Conservation (phyloP, 352 stramenopile genomes). For the Elongisporangium anandrum region DNA sequence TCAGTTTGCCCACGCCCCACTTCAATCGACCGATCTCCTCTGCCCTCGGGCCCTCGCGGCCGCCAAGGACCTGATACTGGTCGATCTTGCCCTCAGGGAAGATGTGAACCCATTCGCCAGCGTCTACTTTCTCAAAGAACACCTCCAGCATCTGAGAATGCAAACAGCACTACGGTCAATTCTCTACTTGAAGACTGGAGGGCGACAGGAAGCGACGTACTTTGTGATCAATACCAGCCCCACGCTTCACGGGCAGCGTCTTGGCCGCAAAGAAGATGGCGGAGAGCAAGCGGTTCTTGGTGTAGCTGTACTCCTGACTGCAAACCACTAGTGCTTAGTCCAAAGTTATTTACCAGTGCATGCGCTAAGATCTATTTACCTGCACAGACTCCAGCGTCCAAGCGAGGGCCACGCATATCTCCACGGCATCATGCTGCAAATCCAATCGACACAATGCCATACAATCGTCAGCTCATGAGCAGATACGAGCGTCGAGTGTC, state of each 20-base stretch:
- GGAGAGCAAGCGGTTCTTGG: conserved; percentile 43
- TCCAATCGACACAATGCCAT: background rate
- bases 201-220: conserved; percentile 14
- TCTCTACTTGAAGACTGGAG: background rate
- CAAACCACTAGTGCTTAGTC: conserved; percentile 1
- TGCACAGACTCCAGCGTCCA: conserved; percentile 71
- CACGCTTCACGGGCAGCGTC: conserved; percentile 67
- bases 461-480: background rate
- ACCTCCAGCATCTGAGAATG: conserved; percentile 53
- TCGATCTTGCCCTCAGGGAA: conserved; percentile 87
- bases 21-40: conserved; percentile 81
- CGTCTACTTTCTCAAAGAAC: conserved; percentile 78
- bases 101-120: conserved; percentile 83
- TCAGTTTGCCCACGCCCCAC: conserved; percentile 85
- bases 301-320: conserved; percentile 85
- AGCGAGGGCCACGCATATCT: conserved; percentile 48
- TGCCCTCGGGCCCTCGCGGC: conserved; percentile 48
- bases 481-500: background rate
- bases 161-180: background rate
- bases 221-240: conserved; percentile 65
- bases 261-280: conserved; percentile 67
- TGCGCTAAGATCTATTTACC: conserved; percentile 14
- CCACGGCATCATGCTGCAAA: conserved; percentile 66
- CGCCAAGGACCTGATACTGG: conserved; percentile 62
- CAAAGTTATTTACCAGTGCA: background rate